Evolutionary conservation across 1,139 yeast species (phyloP), one percentile per base, ranked within the genome.

Genomic region (Meyerozyma elateridarum): DNA sequence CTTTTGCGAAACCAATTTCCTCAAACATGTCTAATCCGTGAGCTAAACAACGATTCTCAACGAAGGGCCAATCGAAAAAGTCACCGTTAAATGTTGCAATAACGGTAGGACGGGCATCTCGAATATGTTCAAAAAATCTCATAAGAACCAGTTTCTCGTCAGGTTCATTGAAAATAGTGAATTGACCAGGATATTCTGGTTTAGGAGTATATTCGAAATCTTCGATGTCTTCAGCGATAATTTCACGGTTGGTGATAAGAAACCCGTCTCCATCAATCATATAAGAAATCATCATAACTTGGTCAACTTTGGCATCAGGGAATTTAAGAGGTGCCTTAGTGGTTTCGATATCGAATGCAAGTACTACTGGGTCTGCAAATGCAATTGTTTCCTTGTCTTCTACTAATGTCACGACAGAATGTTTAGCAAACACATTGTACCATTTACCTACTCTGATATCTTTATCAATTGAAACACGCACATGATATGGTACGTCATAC

Each of bases 231-330:
- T 87, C 85, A 3, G 95, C 79, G 22, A 93, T 89, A 45, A 93
- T 87, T 46, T 89, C 96, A 49, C 99, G 65, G 52, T 93, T 93
- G 8, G 97, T 93, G 41, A 93, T 93, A 22, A 93, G 64, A 51
- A 64, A 93, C 27, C 99, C 99, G 46, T 87, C 95, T 5, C 98
- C 98, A 52, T 93, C 98, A 39, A 93, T 88, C 98, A 93, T 93
- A 57, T 93, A 93, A 2, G 98, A 93, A 36, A 93, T 91, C 98
- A 93, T 93, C 97, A 93, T 93, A 29, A 93, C 74, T 56, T 87
- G 95, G 61, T 93, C 99, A n/a, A 84, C 69, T 14, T 83, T 69
- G 4, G 96, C 75, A 50, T 87, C 98, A 0, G 99, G 99, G 45
- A 93, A 93, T 52, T 93, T 93, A 37, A 93, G 70, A 1, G 98